These are phyloP conservation scores for Saccharomycopsis crataegensis DNA, from an alignment of 1,139 yeast species.

Conservation along the genomic window DNA sequence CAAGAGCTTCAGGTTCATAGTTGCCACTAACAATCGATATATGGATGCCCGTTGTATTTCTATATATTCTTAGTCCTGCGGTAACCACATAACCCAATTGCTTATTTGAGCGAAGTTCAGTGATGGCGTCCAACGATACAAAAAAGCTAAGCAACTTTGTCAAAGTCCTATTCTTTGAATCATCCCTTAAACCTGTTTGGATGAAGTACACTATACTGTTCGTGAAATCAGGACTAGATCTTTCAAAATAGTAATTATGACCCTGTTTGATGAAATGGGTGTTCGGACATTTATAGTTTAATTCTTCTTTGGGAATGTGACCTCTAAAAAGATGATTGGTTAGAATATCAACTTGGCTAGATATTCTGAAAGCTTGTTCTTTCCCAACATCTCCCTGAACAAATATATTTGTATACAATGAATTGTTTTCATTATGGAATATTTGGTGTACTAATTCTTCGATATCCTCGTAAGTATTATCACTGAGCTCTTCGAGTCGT, in stretches of 20 bases:
- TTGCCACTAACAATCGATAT: constrained; percentile 45
- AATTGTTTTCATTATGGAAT: constrained; percentile 28
- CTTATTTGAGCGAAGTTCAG: constrained; percentile 42
- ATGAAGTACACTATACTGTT: constrained; percentile 44
- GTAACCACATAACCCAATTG: constrained; percentile 54
- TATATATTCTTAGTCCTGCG: constrained; percentile 45
- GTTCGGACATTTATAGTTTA: background rate
- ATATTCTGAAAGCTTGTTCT: background rate
- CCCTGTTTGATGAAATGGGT: constrained; percentile 5
- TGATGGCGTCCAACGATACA: constrained; percentile 34
- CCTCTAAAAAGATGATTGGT: background rate
- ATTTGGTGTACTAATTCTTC: constrained; percentile 26
- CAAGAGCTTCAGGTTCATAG: constrained; percentile 32
- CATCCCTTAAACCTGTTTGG: constrained; percentile 45
- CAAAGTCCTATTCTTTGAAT: constrained; percentile 30
- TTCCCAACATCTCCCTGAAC: constrained; percentile 41
- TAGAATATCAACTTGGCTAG: background rate
- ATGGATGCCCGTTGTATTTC: constrained; percentile 49
- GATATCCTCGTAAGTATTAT: constrained; percentile 40
- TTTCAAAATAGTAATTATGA: constrained; percentile 3
- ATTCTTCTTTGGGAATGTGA: background rate
- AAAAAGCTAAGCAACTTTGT: constrained; percentile 40
- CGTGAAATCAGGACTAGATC: constrained; percentile 34
- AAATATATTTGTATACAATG: constrained; percentile 29
- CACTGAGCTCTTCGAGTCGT: constrained; percentile 49